A percentile compares a stretch with the other conserved stretches of the same genome.
phyloP scores from a whole-genome alignment of 169 alveolate species.

The Perkinsus marinus region DNA sequence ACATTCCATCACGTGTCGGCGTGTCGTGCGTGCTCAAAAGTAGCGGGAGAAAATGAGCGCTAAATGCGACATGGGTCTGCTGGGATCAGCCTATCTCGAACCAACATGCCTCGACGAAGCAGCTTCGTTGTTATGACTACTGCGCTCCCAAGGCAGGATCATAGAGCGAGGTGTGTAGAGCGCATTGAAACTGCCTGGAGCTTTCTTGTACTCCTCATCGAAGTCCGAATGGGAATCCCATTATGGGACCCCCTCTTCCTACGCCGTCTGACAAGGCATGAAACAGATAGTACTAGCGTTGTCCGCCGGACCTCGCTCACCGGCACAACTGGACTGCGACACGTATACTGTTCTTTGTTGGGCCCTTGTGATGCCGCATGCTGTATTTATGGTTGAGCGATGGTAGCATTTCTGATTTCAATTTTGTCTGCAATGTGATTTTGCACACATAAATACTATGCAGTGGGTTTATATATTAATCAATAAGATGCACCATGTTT shows the following conservation, averaged over 20 bases:
- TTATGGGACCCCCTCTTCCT: conserved; percentile 23
- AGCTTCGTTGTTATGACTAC: not conserved
- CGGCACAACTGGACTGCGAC: not conserved
- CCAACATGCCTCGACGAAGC: not conserved
- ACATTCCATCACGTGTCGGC: not conserved
- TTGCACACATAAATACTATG: not conserved
- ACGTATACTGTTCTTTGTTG: not conserved
- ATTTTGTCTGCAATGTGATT: not conserved
- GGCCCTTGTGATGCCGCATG: not conserved
- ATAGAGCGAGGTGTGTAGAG: not conserved
- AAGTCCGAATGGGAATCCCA: conserved; percentile 25
- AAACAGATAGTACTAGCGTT: not conserved
- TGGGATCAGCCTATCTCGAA: not conserved
- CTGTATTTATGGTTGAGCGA: not conserved
- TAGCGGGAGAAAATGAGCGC: not conserved
- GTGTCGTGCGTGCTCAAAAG: not conserved
- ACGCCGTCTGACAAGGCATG: conserved; percentile 23
- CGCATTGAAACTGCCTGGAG: conserved; percentile 22
- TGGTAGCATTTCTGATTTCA: not conserved
- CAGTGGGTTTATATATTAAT: not conserved
- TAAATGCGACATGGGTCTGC: not conserved
- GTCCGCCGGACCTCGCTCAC: not conserved
- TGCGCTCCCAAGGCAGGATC: not conserved
- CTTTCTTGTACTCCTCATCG: conserved; percentile 16
- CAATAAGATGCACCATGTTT: no score